Evolutionary conservation across 352 stramenopile species (phyloP).

Genomic region (Pythium dissimile): DNA sequence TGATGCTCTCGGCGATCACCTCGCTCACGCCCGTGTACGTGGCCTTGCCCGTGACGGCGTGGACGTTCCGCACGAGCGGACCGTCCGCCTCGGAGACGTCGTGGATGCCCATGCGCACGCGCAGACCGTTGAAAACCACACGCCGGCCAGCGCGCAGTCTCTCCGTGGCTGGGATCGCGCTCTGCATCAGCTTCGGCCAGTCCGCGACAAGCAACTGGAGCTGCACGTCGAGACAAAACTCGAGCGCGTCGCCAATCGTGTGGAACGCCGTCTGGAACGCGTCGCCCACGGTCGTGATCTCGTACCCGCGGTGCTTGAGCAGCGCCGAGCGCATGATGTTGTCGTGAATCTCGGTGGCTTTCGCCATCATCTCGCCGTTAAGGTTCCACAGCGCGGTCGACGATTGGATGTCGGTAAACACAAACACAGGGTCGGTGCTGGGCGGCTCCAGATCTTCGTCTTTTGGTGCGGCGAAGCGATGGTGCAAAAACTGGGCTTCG

Average conservation of each 20-base stretch:
- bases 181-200: background rate
- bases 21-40: slow-evolving; percentile 23
- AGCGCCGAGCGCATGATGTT: slow-evolving; percentile 19
- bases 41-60: slow-evolving; percentile 23
- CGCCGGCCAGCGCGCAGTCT: background rate
- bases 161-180: background rate
- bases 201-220: slow-evolving; percentile 25
- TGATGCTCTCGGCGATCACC: slow-evolving; percentile 20
- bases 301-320: slow-evolving; percentile 47
- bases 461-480: background rate
- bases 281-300: slow-evolving; percentile 63
- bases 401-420: slow-evolving; percentile 19
- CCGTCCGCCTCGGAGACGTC: background rate
- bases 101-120: slow-evolving; percentile 30
- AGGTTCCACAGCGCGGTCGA: background rate
- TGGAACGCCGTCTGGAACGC: slow-evolving; percentile 69
- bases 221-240: slow-evolving; percentile 57
- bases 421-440: slow-evolving; percentile 22
- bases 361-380: slow-evolving; percentile 30
- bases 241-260: slow-evolving; percentile 49
- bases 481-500: slow-evolving; percentile 4
- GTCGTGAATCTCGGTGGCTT: slow-evolving; percentile 21
- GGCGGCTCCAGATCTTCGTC: slow-evolving; percentile 8
- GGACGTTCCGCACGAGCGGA: slow-evolving; percentile 15
- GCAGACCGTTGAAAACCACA: slow-evolving; percentile 19